Evolutionary conservation across 176 grass and related monocot species (phyloP).

Genomic region (Triticum dicoccoides): DNA sequence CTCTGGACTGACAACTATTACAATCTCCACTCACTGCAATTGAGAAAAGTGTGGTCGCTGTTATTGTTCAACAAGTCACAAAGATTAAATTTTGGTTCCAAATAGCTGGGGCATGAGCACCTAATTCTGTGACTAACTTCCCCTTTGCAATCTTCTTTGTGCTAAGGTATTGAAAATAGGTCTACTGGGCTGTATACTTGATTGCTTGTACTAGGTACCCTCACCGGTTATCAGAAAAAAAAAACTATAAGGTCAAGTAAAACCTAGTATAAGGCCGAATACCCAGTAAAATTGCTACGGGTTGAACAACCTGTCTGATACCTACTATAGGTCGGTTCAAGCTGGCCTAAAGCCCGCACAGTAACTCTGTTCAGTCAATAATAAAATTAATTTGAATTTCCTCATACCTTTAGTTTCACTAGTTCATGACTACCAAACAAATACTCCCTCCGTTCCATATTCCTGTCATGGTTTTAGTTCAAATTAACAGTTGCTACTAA

Average conservation of each 20-base stretch:
- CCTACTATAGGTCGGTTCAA: neutral
- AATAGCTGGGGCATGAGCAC: neutral
- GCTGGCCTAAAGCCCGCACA: neutral
- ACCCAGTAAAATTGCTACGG: neutral
- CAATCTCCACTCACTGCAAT: neutral
- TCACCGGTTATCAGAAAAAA: neutral
- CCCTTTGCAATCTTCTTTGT: too few relatives aligned
- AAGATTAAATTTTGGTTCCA: constrained; percentile 7
- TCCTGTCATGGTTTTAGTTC: too few relatives aligned
- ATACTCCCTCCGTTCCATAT: neutral
- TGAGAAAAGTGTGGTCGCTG: neutral
- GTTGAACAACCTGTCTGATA: neutral
- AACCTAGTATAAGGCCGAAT: neutral
- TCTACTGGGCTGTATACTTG: neutral
- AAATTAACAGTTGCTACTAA: too few relatives aligned
- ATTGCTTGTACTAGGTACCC: neutral
- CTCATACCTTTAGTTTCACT: neutral
- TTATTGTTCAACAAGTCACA: neutral
- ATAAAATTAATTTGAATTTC: neutral
- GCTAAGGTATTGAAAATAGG: too few relatives aligned
- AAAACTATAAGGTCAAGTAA: neutral
- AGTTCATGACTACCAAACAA: neutral
- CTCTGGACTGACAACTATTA: neutral
- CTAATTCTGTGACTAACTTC: neutral
- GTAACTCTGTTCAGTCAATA: neutral